phyloP scores from a whole-genome alignment of 192 early-diverging fungal species.

The Gryganskiella cystojenkinii region DNA sequence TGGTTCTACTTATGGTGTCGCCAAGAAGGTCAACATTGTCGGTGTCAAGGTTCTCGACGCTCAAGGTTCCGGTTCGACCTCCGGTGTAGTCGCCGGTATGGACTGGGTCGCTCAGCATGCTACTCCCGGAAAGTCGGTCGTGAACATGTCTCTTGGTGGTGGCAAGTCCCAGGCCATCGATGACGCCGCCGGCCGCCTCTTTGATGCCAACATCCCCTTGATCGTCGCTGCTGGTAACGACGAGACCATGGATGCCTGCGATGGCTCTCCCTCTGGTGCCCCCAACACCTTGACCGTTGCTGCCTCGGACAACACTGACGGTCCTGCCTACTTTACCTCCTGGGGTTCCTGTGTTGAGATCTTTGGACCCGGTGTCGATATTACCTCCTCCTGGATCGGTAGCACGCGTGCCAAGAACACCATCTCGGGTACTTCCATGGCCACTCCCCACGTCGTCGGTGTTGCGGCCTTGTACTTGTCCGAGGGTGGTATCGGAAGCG shows the following conservation, averaged over 20 bases:
- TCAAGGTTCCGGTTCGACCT: conserved; percentile 53
- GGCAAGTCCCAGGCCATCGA: conserved; percentile 47
- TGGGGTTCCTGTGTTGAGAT: conserved; percentile 66
- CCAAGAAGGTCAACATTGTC: conserved; percentile 66
- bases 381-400: conserved; percentile 53
- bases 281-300: conserved; percentile 54
- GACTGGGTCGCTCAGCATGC: conserved; percentile 84
- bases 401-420: conserved; percentile 16
- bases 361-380: conserved; percentile 65
- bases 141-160: background rate
- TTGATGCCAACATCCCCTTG: conserved; percentile 59
- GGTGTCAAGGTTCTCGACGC: conserved; percentile 66
- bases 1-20: conserved; percentile 65
- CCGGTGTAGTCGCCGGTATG: conserved; percentile 70
- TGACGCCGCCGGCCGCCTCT: conserved; percentile 51
- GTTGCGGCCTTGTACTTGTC: conserved; percentile 57
- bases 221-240: conserved; percentile 70
- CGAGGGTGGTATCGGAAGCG: background rate
- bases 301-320: conserved; percentile 43
- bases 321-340: conserved; percentile 56
- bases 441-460: conserved; percentile 63
- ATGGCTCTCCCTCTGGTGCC: conserved; percentile 56
- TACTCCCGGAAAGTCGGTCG: conserved; percentile 81
- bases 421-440: conserved; percentile 69
- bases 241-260: conserved; percentile 63